These are phyloP conservation scores for Crithidia brevicula DNA, from an alignment of 208 protist species.

Conservation along the genomic window DNA sequence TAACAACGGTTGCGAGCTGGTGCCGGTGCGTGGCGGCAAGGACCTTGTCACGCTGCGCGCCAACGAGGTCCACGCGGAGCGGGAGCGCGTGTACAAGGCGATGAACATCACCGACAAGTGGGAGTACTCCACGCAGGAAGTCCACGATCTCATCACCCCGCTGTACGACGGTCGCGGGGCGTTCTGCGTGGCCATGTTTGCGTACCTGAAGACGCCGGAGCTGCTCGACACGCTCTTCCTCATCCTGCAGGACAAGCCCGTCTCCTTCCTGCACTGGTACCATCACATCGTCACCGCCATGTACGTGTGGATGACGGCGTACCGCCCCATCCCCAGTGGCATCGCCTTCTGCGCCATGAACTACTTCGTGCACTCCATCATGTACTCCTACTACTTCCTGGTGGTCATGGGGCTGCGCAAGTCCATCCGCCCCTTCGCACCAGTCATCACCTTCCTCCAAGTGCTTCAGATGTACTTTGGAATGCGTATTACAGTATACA, in stretches of 20 bases:
- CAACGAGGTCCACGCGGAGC: slow-evolving; percentile 6
- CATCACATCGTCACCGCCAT: slow-evolving; percentile 89
- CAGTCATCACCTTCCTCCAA: slow-evolving; percentile 82
- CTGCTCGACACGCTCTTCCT: slow-evolving; percentile 77
- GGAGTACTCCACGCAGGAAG: neutral
- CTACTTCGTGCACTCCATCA: slow-evolving; percentile 91
- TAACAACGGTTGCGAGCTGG: slow-evolving; percentile 16
- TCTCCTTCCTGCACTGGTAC: slow-evolving; percentile 85
- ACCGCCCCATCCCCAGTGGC: slow-evolving; percentile 39
- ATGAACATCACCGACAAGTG: slow-evolving; percentile 52
- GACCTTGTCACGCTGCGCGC: slow-evolving; percentile 21
- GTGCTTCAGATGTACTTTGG: slow-evolving; percentile 93
- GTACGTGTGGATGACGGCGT: slow-evolving; percentile 86
- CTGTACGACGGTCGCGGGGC: slow-evolving; percentile 33
- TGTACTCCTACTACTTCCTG: slow-evolving; percentile 95
- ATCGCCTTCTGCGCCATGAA: slow-evolving; percentile 91
- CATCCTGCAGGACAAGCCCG: slow-evolving; percentile 67
- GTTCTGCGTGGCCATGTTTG: slow-evolving; percentile 56
- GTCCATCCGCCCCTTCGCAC: slow-evolving; percentile 60
- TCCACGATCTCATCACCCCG: slow-evolving; percentile 8
- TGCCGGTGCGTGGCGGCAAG: slow-evolving; percentile 4
- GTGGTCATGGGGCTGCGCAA: slow-evolving; percentile 53
- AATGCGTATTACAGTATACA: slow-evolving; percentile 62
- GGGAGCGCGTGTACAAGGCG: slow-evolving; percentile 23
- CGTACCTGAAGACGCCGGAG: slow-evolving; percentile 71